phyloP scores from a whole-genome alignment of 495 filamentous ascomycete species.

The Mycothermus thermophilus region DNA sequence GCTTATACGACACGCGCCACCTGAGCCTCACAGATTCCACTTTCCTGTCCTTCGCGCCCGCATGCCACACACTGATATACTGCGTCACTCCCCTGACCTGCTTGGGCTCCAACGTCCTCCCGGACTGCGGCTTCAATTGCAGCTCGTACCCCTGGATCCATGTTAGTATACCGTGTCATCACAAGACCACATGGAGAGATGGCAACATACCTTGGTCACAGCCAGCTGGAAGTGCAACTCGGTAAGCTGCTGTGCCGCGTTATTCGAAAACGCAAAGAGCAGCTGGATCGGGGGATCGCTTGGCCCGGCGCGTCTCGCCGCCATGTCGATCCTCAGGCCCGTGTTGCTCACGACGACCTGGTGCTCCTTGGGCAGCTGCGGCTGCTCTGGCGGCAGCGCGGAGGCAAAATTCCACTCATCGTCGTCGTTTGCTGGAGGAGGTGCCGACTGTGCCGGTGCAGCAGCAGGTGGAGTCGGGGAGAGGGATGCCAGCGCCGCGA shows the following conservation, averaged over 20 bases:
- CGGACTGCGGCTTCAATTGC: constrained; percentile 69
- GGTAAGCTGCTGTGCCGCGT: constrained; percentile 49
- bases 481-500: constrained; percentile 52
- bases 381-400: constrained; percentile 54
- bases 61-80: constrained; percentile 53
- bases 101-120: constrained; percentile 55
- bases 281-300: constrained; percentile 46
- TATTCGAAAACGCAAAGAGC: constrained; percentile 65
- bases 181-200: not conserved
- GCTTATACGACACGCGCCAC: constrained; percentile 71
- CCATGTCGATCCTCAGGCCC: constrained; percentile 37
- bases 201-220: constrained; percentile 63
- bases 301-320: constrained; percentile 27
- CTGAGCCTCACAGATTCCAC: constrained; percentile 71
- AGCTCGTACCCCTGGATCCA: constrained; percentile 57
- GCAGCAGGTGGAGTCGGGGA: constrained; percentile 22
- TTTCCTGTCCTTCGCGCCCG: constrained; percentile 52
- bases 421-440: constrained; percentile 39
- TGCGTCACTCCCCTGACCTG: constrained; percentile 73
- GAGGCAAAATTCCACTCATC: constrained; percentile 95
- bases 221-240: constrained; percentile 86
- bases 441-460: constrained; percentile 15
- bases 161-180: not conserved
- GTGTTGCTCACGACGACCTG: constrained; percentile 35
- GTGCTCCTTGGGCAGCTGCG: constrained; percentile 28